A percentile compares a stretch with the other conserved stretches of the same genome.
These are phyloP conservation scores for Umbelopsis sp. DNA, from an alignment of 192 early-diverging fungal genomes.

Conservation along the genomic window DNA sequence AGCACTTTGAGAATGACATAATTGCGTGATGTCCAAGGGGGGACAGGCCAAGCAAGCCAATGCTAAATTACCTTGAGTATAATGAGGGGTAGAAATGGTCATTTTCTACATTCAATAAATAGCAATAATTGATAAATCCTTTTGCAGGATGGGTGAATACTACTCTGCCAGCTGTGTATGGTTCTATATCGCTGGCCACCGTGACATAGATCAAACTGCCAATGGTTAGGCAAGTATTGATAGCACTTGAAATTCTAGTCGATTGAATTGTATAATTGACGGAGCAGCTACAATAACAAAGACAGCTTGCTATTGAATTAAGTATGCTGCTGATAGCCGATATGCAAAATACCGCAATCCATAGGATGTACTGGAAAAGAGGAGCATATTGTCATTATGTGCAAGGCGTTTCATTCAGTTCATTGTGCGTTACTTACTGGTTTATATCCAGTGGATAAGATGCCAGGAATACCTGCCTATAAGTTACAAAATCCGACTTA, in stretches of 20 bases:
- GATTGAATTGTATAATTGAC: neutral
- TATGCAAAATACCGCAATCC: slow-evolving; percentile 1
- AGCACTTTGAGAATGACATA: neutral
- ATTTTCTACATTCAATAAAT: slow-evolving; percentile 1
- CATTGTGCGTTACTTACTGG: neutral
- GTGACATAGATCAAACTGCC: neutral
- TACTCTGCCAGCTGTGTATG: neutral
- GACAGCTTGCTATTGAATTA: neutral
- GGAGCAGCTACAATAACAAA: neutral
- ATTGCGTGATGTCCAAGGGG: too few relatives aligned
- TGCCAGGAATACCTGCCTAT: neutral
- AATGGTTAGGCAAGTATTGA: neutral
- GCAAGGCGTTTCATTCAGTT: too few relatives aligned
- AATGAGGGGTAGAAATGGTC: slow-evolving; percentile 8
- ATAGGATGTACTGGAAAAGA: neutral
- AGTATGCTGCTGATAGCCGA: neutral
- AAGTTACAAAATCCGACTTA: too few relatives aligned
- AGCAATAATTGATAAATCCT: slow-evolving; percentile 13
- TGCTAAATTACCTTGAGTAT: neutral
- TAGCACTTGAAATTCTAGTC: neutral
- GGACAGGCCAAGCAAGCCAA: too few relatives aligned
- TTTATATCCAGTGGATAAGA: neutral
- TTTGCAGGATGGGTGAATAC: neutral
- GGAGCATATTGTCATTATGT: neutral
- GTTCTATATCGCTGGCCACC: neutral